Percentiles rank a stretch among this genome's conserved stretches.
Conservation (phyloP, 495 filamentous ascomycete species). For the Penicillium silybi region DNA sequence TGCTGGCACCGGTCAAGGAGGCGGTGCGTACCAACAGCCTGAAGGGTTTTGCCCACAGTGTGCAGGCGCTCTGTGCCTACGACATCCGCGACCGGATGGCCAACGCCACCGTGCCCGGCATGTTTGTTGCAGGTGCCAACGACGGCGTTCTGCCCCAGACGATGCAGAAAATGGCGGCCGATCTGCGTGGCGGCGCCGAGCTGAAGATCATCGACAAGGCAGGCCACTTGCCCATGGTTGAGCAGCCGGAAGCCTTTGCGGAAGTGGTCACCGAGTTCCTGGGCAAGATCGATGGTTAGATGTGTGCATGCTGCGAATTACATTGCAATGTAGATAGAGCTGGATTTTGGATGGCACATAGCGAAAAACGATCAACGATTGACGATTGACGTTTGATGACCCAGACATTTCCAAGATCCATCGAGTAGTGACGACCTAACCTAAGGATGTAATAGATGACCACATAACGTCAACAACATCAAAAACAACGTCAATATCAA, state of each 20-base stretch:
- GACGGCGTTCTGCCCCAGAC: slow-evolving; percentile 74
- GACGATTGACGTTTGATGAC: not conserved
- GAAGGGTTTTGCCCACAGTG: slow-evolving; percentile 63
- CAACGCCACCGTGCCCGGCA: slow-evolving; percentile 51
- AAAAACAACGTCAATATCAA: too few species aligned
- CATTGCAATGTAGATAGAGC: slow-evolving; percentile 2
- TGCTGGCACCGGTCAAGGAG: slow-evolving; percentile 47
- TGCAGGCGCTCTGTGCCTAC: slow-evolving; percentile 73
- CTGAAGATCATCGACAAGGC: slow-evolving; percentile 59
- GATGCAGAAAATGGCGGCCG: slow-evolving; percentile 66
- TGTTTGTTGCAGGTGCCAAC: slow-evolving; percentile 65
- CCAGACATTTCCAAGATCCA: too few species aligned
- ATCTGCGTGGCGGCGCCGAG: slow-evolving; percentile 51
- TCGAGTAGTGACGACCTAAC: too few species aligned
- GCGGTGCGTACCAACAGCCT: slow-evolving; percentile 63
- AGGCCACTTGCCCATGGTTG: slow-evolving; percentile 80
- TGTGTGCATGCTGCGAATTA: not conserved
- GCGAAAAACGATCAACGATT: too few species aligned
- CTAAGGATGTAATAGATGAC: too few species aligned
- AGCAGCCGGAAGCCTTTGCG: slow-evolving; percentile 64
- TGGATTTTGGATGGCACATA: not conserved
- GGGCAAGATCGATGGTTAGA: slow-evolving; percentile 24
- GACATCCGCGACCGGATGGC: slow-evolving; percentile 64
- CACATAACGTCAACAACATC: too few species aligned
- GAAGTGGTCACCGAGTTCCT: slow-evolving; percentile 55